Conservation (phyloP, 2,329 filamentous ascomycete species). For the Penicillium glabrum region DNA sequence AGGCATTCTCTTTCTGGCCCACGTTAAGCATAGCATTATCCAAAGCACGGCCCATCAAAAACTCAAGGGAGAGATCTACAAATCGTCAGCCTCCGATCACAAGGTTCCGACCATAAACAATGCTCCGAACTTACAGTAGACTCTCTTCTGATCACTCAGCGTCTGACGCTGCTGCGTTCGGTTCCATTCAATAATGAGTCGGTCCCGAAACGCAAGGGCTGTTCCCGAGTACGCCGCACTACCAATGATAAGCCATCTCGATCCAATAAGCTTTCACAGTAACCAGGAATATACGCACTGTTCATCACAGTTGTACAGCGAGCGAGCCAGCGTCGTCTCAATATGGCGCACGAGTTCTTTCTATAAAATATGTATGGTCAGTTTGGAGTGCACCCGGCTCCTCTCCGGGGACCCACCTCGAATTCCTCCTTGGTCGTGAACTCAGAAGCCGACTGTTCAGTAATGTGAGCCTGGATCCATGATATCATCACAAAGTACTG, state of each 20-base stretch:
- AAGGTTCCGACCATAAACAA: background rate
- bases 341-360: slow-evolving; percentile 88
- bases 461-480: slow-evolving; percentile 1
- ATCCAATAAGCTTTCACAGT: background rate
- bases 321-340: slow-evolving; percentile 92
- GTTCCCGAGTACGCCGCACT: slow-evolving; percentile 87
- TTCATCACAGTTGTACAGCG: slow-evolving; percentile 98
- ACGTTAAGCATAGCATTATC: slow-evolving; percentile 99
- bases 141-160: slow-evolving; percentile 81
- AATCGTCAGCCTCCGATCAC: background rate
- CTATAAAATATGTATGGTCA: slow-evolving; percentile 42
- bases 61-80: slow-evolving; percentile 85
- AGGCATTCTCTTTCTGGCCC: slow-evolving; percentile 79
- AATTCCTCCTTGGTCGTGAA: slow-evolving; percentile 84
- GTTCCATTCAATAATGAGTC: slow-evolving; percentile 94
- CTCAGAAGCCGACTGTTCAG: slow-evolving; percentile 57
- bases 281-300: slow-evolving; percentile 39
- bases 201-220: slow-evolving; percentile 87
- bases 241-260: background rate
- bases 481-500: background rate
- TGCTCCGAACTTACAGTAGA: slow-evolving; percentile 67
- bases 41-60: slow-evolving; percentile 91
- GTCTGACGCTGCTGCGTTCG: slow-evolving; percentile 96
- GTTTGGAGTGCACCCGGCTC: background rate
- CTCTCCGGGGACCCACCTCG: slow-evolving; percentile 42